These are phyloP conservation scores for Colletotrichum graminicola DNA, from an alignment of 2,329 filamentous ascomycete species.

Conservation along the genomic window DNA sequence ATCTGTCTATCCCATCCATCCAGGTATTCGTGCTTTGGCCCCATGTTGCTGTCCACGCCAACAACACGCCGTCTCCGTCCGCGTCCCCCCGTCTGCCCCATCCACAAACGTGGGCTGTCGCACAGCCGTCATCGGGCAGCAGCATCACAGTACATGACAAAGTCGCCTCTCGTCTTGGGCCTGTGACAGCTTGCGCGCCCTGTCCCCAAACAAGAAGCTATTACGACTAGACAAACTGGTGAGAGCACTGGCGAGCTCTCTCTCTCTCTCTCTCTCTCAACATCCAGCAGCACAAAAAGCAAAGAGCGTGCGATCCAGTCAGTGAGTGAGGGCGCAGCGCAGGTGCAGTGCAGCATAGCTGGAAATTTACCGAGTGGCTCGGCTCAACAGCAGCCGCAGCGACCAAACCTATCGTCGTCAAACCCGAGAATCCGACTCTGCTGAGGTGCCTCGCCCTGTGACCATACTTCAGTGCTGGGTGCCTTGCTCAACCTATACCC, in stretches of 20 bases:
- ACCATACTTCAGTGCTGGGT: slow-evolving; percentile 30
- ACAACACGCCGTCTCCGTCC: slow-evolving; percentile 7
- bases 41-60: slow-evolving; percentile 30
- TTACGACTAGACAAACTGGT: slow-evolving; percentile 4
- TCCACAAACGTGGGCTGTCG: slow-evolving; percentile 26
- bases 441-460: slow-evolving; percentile 30
- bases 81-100: not conserved
- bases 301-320: slow-evolving; percentile 9
- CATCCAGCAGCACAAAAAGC: not conserved
- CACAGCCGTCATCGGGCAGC: slow-evolving; percentile 22
- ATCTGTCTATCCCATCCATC: not conserved
- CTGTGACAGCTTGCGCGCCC: slow-evolving; percentile 3
- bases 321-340: slow-evolving; percentile 3
- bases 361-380: slow-evolving; percentile 36
- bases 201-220: slow-evolving; percentile 19
- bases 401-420: slow-evolving; percentile 9
- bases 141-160: not conserved
- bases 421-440: slow-evolving; percentile 8
- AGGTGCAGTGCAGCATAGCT: slow-evolving; percentile 12
- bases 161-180: slow-evolving; percentile 15
- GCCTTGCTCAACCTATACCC: slow-evolving; percentile 14
- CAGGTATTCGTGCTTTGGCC: not conserved
- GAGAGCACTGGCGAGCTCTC: slow-evolving; percentile 7
- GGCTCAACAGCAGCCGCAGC: slow-evolving; percentile 12
- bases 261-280: not conserved